Evolutionary conservation across 805 yeast species (phyloP).

Genomic region (Yamadazyma endophytica): DNA sequence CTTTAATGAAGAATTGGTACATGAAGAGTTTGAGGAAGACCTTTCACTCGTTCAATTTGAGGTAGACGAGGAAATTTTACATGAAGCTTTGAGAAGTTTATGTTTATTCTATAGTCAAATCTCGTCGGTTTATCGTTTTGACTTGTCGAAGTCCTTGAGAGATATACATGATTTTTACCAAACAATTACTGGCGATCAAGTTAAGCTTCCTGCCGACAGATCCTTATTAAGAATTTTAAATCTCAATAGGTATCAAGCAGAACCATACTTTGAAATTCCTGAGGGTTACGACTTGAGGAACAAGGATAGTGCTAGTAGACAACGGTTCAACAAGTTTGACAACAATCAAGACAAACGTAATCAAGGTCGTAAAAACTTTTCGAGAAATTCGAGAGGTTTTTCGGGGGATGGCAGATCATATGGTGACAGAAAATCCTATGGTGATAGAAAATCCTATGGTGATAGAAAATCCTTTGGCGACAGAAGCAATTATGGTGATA

Average conservation of each 20-base stretch:
- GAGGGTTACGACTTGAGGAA: constrained; percentile 5
- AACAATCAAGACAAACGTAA: too few species aligned
- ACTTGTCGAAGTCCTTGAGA: constrained; percentile 1
- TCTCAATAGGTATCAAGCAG: constrained; percentile 8
- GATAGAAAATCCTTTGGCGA: too few species aligned
- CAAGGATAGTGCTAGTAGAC: too few species aligned
- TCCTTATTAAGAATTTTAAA: constrained; percentile 4
- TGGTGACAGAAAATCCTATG: constrained; percentile 3
- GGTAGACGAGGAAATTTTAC: constrained; percentile 3
- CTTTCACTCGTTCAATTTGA: constrained; percentile 10
- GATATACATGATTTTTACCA: constrained; percentile 6
- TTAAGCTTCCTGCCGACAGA: constrained; percentile 2
- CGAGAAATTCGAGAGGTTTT: too few species aligned
- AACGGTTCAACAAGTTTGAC: too few species aligned
- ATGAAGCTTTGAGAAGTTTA: constrained; percentile 8
- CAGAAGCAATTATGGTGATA: neutral
- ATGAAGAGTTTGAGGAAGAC: constrained; percentile 34
- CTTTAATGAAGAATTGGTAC: constrained; percentile 42
- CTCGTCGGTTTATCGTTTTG: constrained; percentile 15
- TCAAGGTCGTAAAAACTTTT: too few species aligned
- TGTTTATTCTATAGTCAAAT: constrained; percentile 24
- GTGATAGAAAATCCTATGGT: constrained; percentile 1
- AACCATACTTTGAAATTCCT: constrained; percentile 8
- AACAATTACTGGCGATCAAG: constrained; percentile 4
- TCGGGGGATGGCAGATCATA: constrained; percentile 7